Evolutionary conservation across 768 basidiomycete species (phyloP).

Genomic region (Scleroderma bovista): DNA sequence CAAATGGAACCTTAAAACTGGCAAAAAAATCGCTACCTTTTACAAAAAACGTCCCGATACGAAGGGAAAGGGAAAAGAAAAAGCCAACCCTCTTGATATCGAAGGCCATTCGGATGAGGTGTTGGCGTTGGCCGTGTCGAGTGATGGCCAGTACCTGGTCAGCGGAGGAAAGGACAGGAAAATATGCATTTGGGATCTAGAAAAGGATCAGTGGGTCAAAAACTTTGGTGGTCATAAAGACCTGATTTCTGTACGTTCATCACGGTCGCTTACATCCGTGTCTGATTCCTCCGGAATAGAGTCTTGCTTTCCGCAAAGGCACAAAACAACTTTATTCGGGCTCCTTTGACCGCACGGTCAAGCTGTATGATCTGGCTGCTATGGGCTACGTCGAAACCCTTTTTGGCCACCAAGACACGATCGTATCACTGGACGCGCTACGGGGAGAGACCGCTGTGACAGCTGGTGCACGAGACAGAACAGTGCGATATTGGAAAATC

Average conservation of each 20-base stretch:
- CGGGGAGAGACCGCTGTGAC: constrained; percentile 82
- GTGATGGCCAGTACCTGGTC: constrained; percentile 79
- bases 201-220: constrained; percentile 70
- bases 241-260: constrained; percentile 53
- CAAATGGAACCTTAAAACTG: constrained; percentile 73
- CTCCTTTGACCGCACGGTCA: constrained; percentile 84
- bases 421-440: constrained; percentile 73
- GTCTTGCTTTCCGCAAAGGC: constrained; percentile 71
- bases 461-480: constrained; percentile 87
- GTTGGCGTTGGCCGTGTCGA: constrained; percentile 74
- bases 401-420: constrained; percentile 93
- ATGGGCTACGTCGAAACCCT: constrained; percentile 95
- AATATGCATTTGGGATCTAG: constrained; percentile 83
- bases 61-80: constrained; percentile 56
- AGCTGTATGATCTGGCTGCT: constrained; percentile 76
- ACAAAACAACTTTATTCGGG: constrained; percentile 65
- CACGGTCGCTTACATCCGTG: constrained; percentile 30
- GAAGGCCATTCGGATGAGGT: constrained; percentile 87
- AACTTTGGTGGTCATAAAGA: constrained; percentile 78
- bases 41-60: constrained; percentile 49
- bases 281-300: constrained; percentile 36
- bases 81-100: constrained; percentile 40
- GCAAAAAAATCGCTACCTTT: constrained; percentile 52
- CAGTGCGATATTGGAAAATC: constrained; percentile 93
- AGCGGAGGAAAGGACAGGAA: constrained; percentile 83